Evolutionary conservation across 345 rosid species (phyloP).

Genomic region (Gossypium herbaceum): DNA sequence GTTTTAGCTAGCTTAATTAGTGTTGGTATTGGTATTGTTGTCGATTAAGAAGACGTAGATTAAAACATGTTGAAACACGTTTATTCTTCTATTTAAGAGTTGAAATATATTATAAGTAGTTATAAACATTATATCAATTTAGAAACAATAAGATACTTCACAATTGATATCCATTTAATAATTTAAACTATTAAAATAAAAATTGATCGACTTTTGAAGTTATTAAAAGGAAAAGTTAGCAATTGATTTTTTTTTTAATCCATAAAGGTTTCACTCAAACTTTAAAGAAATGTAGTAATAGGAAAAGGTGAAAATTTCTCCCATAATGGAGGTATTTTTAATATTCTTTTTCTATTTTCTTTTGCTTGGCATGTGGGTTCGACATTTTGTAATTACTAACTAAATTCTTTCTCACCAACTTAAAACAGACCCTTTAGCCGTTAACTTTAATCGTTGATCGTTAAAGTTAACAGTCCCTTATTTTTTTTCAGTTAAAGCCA

Average conservation of each 20-base stretch:
- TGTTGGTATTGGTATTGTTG: fast-evolving
- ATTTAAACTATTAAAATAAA: not conserved
- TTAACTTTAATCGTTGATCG: too few species aligned
- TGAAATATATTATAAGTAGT: too few species aligned
- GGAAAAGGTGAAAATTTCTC: not conserved
- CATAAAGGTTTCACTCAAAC: not conserved
- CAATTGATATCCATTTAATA: too few species aligned
- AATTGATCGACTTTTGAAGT: not conserved
- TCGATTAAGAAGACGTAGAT: fast-evolving
- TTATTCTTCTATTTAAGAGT: too few species aligned
- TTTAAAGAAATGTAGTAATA: not conserved
- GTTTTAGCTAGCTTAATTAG: fast-evolving
- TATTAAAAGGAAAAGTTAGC: not conserved
- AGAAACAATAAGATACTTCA: not conserved
- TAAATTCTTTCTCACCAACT: not conserved
- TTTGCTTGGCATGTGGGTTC: slow-evolving; percentile 5
- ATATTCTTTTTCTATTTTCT: not conserved
- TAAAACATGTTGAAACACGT: fast-evolving
- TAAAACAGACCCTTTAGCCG: too few species aligned
- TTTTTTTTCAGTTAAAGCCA: too few species aligned
- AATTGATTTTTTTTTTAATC: not conserved
- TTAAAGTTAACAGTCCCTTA: too few species aligned
- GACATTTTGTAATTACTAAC: not conserved
- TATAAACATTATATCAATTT: not conserved
- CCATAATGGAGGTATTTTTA: not conserved